Base-by-base conservation (phyloP, 768 basidiomycete species). In the Tricholomella constricta region DNA sequence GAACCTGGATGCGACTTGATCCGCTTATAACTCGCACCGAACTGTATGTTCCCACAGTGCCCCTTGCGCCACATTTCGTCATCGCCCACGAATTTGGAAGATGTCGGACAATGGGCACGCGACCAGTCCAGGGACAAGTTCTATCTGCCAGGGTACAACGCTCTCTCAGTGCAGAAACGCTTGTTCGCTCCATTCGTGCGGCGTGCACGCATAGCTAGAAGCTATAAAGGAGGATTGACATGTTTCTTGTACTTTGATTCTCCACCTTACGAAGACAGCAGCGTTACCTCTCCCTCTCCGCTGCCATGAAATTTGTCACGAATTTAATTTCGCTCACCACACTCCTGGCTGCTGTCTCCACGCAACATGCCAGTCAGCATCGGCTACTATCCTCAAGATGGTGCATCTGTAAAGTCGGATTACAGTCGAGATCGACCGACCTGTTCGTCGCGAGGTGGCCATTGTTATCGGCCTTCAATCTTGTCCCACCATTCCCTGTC, bases 391-490 rank as follows among this genome's bases (percentile, higher is more conserved):
- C 82, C 83, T 4, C 57, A 66, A 5, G 59, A 65, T 2, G 71
- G 69, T 5, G 52, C 69, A 2, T 47, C 61, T 10, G 69, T 82
- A 9, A 44, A 32, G 7, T 56, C 74, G 25, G 81, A 35, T 83
- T 27, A 72, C 63, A 3, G 75, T 83, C 3, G 75, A 80, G 55
- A 61, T 84, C 6, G 76, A 78, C 51, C 69, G 72, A 47, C 79
- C 78, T 4, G 81, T 83, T 61, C 17, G 78, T 68, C 2, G 3
- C n/a, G 78, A 81, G 52, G 72, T 82, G 2, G 77, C 73, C 12
- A 62, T 82, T 45, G 74, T 74, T 25, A 73, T 82, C 46, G 78
- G 70, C 6, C 31, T 82, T 23, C 64, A 67, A 38, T 71, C 73
- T 27, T 82, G 71, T 45, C 52, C 54, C 6, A 35, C 58, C 15